Conservation (phyloP, 345 rosid genomes). For the Brassica incana region DNA sequence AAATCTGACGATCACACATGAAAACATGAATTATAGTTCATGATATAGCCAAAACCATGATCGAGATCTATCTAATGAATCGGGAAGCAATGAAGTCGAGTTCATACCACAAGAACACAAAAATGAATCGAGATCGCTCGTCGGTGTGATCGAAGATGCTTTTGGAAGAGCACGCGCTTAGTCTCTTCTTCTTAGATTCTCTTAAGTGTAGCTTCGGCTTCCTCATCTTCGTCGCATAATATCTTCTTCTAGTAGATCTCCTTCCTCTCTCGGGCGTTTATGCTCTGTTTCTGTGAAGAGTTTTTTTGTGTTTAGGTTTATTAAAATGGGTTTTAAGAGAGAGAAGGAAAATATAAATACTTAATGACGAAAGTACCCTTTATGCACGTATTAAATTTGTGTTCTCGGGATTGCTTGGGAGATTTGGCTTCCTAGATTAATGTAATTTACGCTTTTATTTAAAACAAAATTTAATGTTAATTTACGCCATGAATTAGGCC, state of each 20-base stretch:
- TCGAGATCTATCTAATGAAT: slow-evolving; percentile 1
- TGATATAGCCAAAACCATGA: not conserved
- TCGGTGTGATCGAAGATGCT: not conserved
- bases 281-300: slow-evolving; percentile 29
- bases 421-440: slow-evolving; percentile 16
- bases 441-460: slow-evolving; percentile 2
- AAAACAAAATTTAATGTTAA: not conserved
- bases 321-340: not conserved
- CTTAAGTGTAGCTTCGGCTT: not conserved
- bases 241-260: slow-evolving; percentile 24
- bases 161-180: not conserved
- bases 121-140: not conserved
- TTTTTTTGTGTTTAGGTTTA: slow-evolving; percentile 16
- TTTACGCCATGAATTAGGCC: slow-evolving; percentile 4
- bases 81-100: slow-evolving; percentile 17
- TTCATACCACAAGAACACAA: not conserved
- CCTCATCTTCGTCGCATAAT: not conserved
- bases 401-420: slow-evolving; percentile 29
- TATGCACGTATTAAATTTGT: not conserved
- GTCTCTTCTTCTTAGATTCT: not conserved
- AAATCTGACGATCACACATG: not conserved
- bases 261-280: slow-evolving; percentile 11
- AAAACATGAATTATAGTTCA: not conserved
- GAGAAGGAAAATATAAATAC: not conserved
- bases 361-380: slow-evolving; percentile 11